A percentile compares a stretch with the other conserved stretches of the same genome.
Evolutionary conservation across 129 eudicot genomes (phyloP).

Genomic region (Flaveria robusta): DNA sequence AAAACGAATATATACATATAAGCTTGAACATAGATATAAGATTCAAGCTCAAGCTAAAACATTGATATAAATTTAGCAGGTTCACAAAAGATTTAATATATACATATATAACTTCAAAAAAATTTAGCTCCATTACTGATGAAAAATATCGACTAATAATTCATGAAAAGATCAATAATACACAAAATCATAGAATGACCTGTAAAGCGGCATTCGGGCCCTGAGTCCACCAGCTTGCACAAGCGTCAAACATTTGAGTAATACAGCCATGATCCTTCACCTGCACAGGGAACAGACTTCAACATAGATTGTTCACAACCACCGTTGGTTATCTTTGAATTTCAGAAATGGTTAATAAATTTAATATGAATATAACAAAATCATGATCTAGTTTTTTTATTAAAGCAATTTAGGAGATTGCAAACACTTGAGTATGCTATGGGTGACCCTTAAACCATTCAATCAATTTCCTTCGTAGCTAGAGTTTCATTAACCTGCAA

Average conservation of each 20-base stretch:
- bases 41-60: constrained; percentile 13
- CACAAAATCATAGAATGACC: constrained; percentile 60
- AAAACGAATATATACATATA: background rate
- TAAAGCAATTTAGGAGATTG: background rate
- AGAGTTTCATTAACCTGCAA: background rate
- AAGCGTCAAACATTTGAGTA: constrained; percentile 85
- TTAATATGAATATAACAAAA: background rate
- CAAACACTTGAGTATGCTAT: background rate
- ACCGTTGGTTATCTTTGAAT: background rate
- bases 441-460: background rate
- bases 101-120: background rate
- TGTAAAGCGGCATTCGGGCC: constrained; percentile 87
- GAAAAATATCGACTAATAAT: background rate
- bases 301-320: background rate
- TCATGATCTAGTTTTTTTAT: background rate
- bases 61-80: constrained; percentile 11
- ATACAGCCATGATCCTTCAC: constrained; percentile 45
- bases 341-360: background rate
- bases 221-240: constrained; percentile 99
- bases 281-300: constrained; percentile 31
- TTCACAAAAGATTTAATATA: background rate
- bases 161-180: constrained; percentile 2
- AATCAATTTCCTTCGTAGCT: background rate
- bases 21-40: background rate
- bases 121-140: background rate